Evolutionary conservation across 177 flowering plant genomes (phyloP), one percentile per base, ranked within the genome.

Genomic region (Tripterygium wilfordii): DNA sequence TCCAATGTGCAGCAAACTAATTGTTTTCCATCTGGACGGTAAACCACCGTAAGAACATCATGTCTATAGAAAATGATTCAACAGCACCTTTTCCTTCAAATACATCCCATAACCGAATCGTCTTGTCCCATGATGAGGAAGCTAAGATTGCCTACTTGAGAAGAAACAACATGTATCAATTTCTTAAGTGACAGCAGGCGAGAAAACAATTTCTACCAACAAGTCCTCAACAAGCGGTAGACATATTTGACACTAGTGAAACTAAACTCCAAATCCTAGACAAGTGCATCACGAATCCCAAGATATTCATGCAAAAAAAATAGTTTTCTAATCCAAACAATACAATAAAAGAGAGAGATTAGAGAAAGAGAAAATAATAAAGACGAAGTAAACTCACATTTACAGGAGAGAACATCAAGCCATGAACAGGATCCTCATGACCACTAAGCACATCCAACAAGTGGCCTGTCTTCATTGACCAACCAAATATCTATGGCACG

Each of bases 401-500:
- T 40, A 82, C 68, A 27, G 99, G 97, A 59, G 99, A 94, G 66
- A 94, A 94, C 77, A 71, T 76, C 68, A 94, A 66, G 4, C 92
- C 97, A 66, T 94, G 96, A 60, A 94, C 99, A 48, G 99, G 97
- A 48, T 90, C 97, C 67, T 83, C 99, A 62, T 94, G 99, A 32
- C 96, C 97, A 53, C 95, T 89, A 30, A 89, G 88, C 55, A 81
- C 56, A 61, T 94, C 99, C 77, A 89, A 66, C 62, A 89, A 64
- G 13, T 86, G 87, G 24, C 96, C 96, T n/a, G 96, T 89, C 77
- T 86, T 94, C 99, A 88, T 92, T 22, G 96, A 88, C 98, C 98
- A 92, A 25, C 88, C 96, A 61, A 74, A 92, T 41, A 92, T 88
- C 98, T 92, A 61, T 37, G 9, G 15, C 99, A 62, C 97, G 95